Percentiles rank a stretch among this genome's conserved stretches.
phyloP scores from a whole-genome alignment of 129 eudicot genomes.

The Centella asiatica region DNA sequence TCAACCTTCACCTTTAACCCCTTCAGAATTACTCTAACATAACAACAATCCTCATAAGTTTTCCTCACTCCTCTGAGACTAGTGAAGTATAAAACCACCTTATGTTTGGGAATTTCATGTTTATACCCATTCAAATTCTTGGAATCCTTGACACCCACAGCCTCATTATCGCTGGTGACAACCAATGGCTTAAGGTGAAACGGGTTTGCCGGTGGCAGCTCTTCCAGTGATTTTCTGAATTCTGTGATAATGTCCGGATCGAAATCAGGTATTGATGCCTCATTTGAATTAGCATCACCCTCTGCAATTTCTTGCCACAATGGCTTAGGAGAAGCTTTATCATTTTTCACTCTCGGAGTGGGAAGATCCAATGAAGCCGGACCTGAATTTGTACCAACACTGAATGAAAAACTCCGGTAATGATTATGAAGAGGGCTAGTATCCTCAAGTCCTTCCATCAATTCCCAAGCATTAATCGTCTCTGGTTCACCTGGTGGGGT shows the following conservation, averaged over 20 bases:
- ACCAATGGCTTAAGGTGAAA: slow-evolving; percentile 43
- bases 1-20: slow-evolving; percentile 53
- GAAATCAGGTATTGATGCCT: slow-evolving; percentile 37
- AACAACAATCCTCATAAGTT: slow-evolving; percentile 86
- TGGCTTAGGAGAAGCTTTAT: slow-evolving; percentile 22
- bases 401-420: slow-evolving; percentile 68
- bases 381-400: slow-evolving; percentile 24
- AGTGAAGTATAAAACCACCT: slow-evolving; percentile 64
- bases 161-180: slow-evolving; percentile 6
- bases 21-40: slow-evolving; percentile 58
- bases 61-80: slow-evolving; percentile 86
- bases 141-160: background rate
- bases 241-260: slow-evolving; percentile 57
- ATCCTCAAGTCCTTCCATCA: slow-evolving; percentile 91
- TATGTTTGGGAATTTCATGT: slow-evolving; percentile 21
- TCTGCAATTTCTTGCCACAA: slow-evolving; percentile 26
- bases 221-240: slow-evolving; percentile 60
- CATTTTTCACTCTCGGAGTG: slow-evolving; percentile 12
- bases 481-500: slow-evolving; percentile 93
- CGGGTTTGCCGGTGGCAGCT: slow-evolving; percentile 62
- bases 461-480: slow-evolving; percentile 65
- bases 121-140: slow-evolving; percentile 12
- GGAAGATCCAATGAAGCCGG: background rate
- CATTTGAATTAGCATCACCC: slow-evolving; percentile 24
- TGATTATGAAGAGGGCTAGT: slow-evolving; percentile 52